These are phyloP conservation scores for Solanum aculeatissimum DNA, from an alignment of 305 asterid species.

Conservation along the genomic window DNA sequence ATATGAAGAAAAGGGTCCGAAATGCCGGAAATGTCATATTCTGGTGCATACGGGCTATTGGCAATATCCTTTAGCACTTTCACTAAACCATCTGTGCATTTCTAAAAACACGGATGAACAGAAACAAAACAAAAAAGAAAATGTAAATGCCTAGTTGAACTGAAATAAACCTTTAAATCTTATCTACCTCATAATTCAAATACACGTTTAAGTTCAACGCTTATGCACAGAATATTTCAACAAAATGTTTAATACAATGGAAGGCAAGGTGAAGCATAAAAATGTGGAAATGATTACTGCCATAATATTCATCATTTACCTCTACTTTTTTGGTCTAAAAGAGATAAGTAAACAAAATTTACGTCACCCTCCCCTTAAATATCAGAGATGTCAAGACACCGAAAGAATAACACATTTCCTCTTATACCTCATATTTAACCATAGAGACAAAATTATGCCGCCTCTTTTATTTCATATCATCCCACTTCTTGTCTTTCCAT, in stretches of 20 bases:
- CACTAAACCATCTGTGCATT: conserved; percentile 90
- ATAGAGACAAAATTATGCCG: background rate
- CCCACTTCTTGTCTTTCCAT: background rate
- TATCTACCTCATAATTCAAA: background rate
- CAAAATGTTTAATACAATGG: background rate
- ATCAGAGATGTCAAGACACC: background rate
- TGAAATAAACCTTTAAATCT: background rate
- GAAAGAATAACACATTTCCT: background rate
- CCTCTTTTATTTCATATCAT: background rate
- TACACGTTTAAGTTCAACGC: background rate
- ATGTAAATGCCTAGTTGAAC: background rate
- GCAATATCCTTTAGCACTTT: conserved; percentile 82
- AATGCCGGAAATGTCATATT: conserved; percentile 90
- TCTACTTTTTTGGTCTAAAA: background rate
- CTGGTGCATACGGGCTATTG: conserved; percentile 92
- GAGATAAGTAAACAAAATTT: background rate
- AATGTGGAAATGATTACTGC: background rate
- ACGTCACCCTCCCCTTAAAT: background rate
- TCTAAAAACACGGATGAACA: conserved; percentile 36
- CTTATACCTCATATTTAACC: background rate
- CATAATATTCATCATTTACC: background rate
- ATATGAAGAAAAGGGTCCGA: conserved; percentile 91
- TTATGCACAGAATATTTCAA: background rate
- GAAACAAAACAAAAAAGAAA: conserved; percentile 1
- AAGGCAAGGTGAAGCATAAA: background rate